Conservation (phyloP, 495 filamentous ascomycete species). For the Choiromyces venosus region DNA sequence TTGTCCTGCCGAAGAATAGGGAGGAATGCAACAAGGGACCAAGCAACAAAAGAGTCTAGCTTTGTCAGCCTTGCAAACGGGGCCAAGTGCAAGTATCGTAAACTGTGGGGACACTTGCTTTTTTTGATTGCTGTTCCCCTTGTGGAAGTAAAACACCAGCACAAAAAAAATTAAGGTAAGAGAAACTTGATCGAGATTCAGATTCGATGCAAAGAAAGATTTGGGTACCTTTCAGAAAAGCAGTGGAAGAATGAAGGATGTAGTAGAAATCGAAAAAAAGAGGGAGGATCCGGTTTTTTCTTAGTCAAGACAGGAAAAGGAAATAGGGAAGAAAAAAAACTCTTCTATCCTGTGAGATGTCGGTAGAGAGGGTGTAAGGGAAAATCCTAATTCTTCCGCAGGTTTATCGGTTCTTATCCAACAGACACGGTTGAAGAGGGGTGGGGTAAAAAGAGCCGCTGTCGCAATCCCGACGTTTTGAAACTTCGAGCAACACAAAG, state of each 20-base stretch:
- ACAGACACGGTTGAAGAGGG: slow-evolving; percentile 22
- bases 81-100: slow-evolving; percentile 11
- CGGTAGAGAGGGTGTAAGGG: slow-evolving; percentile 3
- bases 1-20: slow-evolving; percentile 6
- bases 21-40: slow-evolving; percentile 9
- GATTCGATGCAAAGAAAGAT: slow-evolving; percentile 27
- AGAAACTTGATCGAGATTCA: slow-evolving; percentile 15
- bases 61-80: slow-evolving; percentile 24
- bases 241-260: slow-evolving; percentile 24
- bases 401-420: slow-evolving; percentile 36
- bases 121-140: slow-evolving; percentile 16
- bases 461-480: slow-evolving; percentile 31
- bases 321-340: background rate
- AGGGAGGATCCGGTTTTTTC: slow-evolving; percentile 32
- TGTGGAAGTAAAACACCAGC: slow-evolving; percentile 16
- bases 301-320: slow-evolving; percentile 17
- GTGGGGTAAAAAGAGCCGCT: slow-evolving; percentile 35
- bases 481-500: slow-evolving; percentile 17
- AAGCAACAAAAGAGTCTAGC: background rate
- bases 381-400: slow-evolving; percentile 30
- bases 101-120: slow-evolving; percentile 30
- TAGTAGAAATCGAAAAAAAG: slow-evolving; percentile 23
- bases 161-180: background rate
- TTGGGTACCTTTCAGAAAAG: slow-evolving; percentile 12
- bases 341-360: slow-evolving; percentile 26